Conservation (phyloP, 257 asterid species). For the Nicotiana paniculata region DNA sequence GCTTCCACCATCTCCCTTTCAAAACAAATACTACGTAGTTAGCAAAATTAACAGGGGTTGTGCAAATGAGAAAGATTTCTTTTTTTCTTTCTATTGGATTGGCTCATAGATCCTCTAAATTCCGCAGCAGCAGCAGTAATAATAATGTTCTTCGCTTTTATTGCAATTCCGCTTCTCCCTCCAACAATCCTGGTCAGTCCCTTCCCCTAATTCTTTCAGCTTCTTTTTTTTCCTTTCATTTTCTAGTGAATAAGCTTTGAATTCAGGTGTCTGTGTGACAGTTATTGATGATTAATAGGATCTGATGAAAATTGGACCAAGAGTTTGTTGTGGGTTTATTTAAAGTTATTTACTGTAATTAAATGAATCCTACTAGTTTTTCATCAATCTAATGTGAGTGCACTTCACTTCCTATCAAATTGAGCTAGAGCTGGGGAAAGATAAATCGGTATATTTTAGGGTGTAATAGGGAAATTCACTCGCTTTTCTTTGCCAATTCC, state of each 20-base stretch:
- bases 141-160: conserved; percentile 27
- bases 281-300: background rate
- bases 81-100: conserved; percentile 27
- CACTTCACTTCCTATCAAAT: background rate
- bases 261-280: background rate
- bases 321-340: background rate
- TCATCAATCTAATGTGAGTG: background rate
- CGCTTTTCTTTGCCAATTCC: background rate
- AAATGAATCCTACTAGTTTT: background rate
- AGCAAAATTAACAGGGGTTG: background rate
- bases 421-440: background rate
- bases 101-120: conserved; percentile 23
- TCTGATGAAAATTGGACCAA: background rate
- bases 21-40: background rate
- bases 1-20: background rate
- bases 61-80: conserved; percentile 39
- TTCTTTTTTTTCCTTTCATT: background rate
- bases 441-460: background rate
- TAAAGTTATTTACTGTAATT: background rate
- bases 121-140: conserved; percentile 11
- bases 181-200: conserved; percentile 51
- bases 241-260: background rate
- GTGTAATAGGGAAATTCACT: background rate
- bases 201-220: background rate
- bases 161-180: conserved; percentile 41